A percentile compares a stretch with the other conserved stretches of the same genome.
Evolutionary conservation across 108 stramenopile genomes (phyloP).

Genomic region (Cylindrotheca fusiformis): DNA sequence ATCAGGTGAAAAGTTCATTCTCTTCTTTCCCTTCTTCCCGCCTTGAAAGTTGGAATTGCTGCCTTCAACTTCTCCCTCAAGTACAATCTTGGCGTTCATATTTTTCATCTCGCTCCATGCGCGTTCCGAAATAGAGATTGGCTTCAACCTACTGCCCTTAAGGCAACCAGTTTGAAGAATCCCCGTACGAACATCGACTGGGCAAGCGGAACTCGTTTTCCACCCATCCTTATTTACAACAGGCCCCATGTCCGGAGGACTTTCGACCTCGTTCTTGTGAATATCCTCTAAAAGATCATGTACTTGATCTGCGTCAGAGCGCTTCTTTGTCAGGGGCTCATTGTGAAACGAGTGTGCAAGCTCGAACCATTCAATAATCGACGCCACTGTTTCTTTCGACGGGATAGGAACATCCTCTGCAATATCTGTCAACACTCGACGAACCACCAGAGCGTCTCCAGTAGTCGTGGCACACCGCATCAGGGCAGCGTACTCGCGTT

Average conservation of each 20-base stretch:
- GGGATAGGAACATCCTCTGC: constrained; percentile 81
- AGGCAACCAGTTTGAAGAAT: constrained; percentile 43
- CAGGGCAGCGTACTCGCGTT: constrained; percentile 64
- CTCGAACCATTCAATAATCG: constrained; percentile 71
- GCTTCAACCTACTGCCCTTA: constrained; percentile 44
- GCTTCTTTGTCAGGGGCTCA: constrained; percentile 1
- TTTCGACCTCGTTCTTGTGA: constrained; percentile 20
- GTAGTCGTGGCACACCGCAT: constrained; percentile 51
- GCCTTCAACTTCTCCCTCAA: constrained; percentile 55
- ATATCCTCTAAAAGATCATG: constrained; percentile 17
- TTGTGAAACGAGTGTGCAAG: constrained; percentile 18
- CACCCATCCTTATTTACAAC: constrained; percentile 38
- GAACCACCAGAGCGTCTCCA: constrained; percentile 47
- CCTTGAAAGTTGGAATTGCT: constrained; percentile 67
- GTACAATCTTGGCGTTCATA: constrained; percentile 81
- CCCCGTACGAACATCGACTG: constrained; percentile 60
- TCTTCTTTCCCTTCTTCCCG: constrained; percentile 82
- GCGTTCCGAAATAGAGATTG: constrained; percentile 47
- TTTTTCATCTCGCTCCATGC: constrained; percentile 64
- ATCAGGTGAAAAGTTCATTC: constrained; percentile 27
- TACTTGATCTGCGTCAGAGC: constrained; percentile 7
- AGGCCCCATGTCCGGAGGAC: constrained; percentile 35
- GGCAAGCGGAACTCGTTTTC: constrained; percentile 39
- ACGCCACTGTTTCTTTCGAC: constrained; percentile 44
- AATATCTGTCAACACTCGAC: constrained; percentile 65